Evolutionary conservation across 768 basidiomycete species (phyloP).

Genomic region (Clavaria fumosa): DNA sequence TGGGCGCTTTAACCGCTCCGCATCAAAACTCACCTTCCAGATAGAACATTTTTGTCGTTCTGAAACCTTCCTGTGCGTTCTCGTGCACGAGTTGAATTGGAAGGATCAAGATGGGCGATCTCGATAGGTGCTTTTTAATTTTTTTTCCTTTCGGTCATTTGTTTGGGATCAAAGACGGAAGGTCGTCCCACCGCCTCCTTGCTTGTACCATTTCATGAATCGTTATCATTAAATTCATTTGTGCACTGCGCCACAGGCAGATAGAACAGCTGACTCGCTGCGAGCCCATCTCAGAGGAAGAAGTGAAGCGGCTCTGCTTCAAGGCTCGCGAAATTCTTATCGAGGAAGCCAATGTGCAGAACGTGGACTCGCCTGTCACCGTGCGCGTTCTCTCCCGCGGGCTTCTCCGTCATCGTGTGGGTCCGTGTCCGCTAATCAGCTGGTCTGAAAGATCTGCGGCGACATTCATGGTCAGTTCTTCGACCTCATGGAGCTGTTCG

Average conservation of each 20-base stretch:
- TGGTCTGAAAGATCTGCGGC: constrained; percentile 62
- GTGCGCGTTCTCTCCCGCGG: constrained; percentile 22
- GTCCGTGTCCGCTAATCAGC: constrained; percentile 3
- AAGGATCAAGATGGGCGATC: too few species aligned
- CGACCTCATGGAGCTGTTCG: constrained; percentile 92
- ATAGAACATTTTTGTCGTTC: too few species aligned
- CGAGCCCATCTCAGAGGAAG: constrained; percentile 89
- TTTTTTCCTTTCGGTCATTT: too few species aligned
- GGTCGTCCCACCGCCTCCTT: too few species aligned
- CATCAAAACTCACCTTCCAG: too few species aligned
- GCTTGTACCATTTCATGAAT: too few species aligned
- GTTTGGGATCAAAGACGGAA: too few species aligned
- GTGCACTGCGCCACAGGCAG: constrained; percentile 44
- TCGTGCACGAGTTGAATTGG: too few species aligned
- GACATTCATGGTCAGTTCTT: constrained; percentile 98
- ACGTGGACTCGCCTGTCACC: constrained; percentile 91
- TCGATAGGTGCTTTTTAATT: too few species aligned
- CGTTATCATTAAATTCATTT: too few species aligned
- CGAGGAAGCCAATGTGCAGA: constrained; percentile 95
- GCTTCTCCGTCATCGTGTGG: constrained; percentile 12
- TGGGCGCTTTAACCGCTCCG: too few species aligned
- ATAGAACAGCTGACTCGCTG: constrained; percentile 89
- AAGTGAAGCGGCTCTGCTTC: constrained; percentile 88
- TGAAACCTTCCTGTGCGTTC: too few species aligned
- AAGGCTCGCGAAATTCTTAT: constrained; percentile 95